These are phyloP conservation scores for Chalaropsis thielavioides DNA, from an alignment of 2,329 filamentous ascomycete genomes.

Conservation along the genomic window DNA sequence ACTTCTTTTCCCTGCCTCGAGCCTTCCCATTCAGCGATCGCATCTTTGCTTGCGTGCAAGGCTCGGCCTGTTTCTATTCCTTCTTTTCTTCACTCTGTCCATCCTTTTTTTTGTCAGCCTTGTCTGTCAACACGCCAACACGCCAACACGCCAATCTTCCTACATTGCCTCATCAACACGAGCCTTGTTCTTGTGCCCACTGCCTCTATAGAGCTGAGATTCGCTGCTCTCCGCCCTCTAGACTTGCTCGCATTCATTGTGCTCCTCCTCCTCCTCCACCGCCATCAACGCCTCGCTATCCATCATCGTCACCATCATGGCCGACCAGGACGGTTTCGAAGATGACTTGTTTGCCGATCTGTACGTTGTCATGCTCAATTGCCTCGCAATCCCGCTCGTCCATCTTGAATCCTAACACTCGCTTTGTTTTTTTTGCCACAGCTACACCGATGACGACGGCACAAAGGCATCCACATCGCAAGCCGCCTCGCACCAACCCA, in stretches of 20 bases:
- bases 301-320: conserved; percentile 37
- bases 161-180: neutral
- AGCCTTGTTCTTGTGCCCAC: neutral
- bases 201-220: neutral
- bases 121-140: neutral
- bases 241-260: neutral
- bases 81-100: no score
- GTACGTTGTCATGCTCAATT: conserved; percentile 45
- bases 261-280: neutral
- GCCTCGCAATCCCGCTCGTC: neutral
- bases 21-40: neutral
- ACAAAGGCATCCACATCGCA: conserved; percentile 20
- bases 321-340: conserved; percentile 68
- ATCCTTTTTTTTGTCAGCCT: neutral
- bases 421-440: neutral
- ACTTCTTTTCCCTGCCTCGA: neutral
- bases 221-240: no score
- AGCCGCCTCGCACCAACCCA: neutral
- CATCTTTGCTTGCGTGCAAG: neutral
- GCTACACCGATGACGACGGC: conserved; percentile 19
- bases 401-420: neutral
- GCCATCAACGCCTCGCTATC: neutral
- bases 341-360: conserved; percentile 94
- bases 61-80: neutral
- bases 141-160: neutral